These are phyloP conservation scores for Abelmoschus esculentus DNA, from an alignment of 345 rosid species.

Conservation along the genomic window DNA sequence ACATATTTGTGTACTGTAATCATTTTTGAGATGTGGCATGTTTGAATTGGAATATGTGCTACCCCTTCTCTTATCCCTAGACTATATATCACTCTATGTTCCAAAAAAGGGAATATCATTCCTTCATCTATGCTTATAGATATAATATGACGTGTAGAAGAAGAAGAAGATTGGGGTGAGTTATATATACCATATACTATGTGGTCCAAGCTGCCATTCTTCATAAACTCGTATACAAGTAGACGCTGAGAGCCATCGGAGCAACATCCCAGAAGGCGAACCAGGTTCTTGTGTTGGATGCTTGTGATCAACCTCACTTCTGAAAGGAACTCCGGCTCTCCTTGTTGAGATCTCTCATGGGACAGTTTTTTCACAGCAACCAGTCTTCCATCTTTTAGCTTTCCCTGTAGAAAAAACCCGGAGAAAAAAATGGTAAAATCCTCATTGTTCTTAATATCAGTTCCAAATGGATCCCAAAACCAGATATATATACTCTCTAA, in stretches of 20 bases:
- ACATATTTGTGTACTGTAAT: not conserved
- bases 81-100: not conserved
- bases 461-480: not conserved
- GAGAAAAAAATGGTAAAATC: not conserved
- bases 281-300: conserved; percentile 68
- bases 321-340: conserved; percentile 56
- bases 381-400: conserved; percentile 40
- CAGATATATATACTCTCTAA: not conserved
- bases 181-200: conserved; percentile 33
- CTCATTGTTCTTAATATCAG: not conserved
- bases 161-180: not conserved
- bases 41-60: not conserved
- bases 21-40: not conserved
- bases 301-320: conserved; percentile 72
- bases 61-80: not conserved
- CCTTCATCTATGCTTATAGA: not conserved
- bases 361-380: conserved; percentile 47
- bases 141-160: no score
- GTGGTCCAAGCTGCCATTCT: conserved; percentile 59
- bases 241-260: conserved; percentile 50
- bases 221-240: conserved; percentile 61
- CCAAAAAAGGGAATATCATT: not conserved
- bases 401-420: conserved; percentile 31
- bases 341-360: conserved; percentile 54
- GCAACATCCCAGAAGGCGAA: conserved; percentile 61